Percentiles rank a stretch among this genome's conserved stretches.
Conservation (phyloP, 345 rosid genomes). For the Syzygium oleosum region DNA sequence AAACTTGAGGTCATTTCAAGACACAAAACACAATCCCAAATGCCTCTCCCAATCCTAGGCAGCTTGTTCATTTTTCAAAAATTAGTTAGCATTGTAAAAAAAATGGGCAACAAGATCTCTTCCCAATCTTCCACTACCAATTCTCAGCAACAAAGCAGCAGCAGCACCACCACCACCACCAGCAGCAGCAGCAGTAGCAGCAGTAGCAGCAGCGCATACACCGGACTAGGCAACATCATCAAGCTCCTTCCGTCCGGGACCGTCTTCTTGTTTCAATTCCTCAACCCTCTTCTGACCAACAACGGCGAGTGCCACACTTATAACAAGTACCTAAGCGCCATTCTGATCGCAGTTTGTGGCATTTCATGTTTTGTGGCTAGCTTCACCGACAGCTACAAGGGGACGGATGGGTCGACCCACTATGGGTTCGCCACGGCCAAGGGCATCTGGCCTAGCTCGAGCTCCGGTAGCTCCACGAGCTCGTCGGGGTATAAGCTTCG, state of each 20-base stretch:
- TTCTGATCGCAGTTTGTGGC: conserved; percentile 56
- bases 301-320: conserved; percentile 44
- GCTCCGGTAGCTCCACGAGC: conserved; percentile 23
- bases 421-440: conserved; percentile 49
- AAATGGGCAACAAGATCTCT: not conserved
- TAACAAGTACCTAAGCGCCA: conserved; percentile 43
- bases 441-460: conserved; percentile 50
- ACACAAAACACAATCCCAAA: not conserved
- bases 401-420: conserved; percentile 32
- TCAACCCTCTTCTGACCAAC: conserved; percentile 69
- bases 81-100: not conserved
- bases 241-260: conserved; percentile 88
- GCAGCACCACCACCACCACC: no score
- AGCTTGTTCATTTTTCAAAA: not conserved
- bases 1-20: not conserved
- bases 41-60: not conserved
- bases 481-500: conserved; percentile 36
- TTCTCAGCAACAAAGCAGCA: conserved; percentile 3
- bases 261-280: conserved; percentile 67
- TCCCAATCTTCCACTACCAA: not conserved
- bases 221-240: conserved; percentile 55
- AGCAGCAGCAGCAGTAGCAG: not conserved
- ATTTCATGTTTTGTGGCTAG: conserved; percentile 50
- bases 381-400: conserved; percentile 71
- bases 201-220: conserved; percentile 18